These are phyloP conservation scores for Diaporthe sp. DNA, from an alignment of 2,329 filamentous ascomycete genomes.

Conservation along the genomic window DNA sequence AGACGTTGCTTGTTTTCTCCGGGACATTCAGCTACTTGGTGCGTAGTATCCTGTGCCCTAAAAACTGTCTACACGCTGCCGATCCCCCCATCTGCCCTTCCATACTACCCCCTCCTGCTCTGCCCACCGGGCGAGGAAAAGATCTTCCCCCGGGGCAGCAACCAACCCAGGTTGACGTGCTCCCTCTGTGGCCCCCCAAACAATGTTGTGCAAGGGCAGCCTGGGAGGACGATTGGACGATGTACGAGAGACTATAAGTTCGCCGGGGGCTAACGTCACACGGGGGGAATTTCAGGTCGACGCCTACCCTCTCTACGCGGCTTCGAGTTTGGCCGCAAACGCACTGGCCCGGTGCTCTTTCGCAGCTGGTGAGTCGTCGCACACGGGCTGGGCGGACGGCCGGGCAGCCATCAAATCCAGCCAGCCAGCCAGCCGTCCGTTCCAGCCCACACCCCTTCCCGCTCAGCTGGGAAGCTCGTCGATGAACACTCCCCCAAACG, in stretches of 20 bases:
- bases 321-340: constrained; percentile 84
- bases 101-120: no score
- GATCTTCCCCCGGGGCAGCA: background rate
- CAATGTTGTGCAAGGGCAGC: background rate
- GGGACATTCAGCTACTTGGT: constrained; percentile 92
- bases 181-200: constrained; percentile 4
- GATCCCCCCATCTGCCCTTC: background rate
- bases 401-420: constrained; percentile 4
- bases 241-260: constrained; percentile 37
- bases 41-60: constrained; percentile 44
- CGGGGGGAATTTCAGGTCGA: constrained; percentile 63
- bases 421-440: background rate
- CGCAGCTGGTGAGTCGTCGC: constrained; percentile 54
- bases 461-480: constrained; percentile 37
- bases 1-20: constrained; percentile 81
- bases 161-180: constrained; percentile 10
- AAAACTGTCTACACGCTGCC: background rate
- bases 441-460: constrained; percentile 34
- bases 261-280: constrained; percentile 37
- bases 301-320: constrained; percentile 80
- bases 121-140: background rate
- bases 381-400: constrained; percentile 16
- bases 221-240: constrained; percentile 38
- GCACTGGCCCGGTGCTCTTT: constrained; percentile 82
- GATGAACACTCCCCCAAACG: background rate